Evolutionary conservation across 2,329 filamentous ascomycete genomes (phyloP).

Genomic region (Drechslerella stenobrocha): DNA sequence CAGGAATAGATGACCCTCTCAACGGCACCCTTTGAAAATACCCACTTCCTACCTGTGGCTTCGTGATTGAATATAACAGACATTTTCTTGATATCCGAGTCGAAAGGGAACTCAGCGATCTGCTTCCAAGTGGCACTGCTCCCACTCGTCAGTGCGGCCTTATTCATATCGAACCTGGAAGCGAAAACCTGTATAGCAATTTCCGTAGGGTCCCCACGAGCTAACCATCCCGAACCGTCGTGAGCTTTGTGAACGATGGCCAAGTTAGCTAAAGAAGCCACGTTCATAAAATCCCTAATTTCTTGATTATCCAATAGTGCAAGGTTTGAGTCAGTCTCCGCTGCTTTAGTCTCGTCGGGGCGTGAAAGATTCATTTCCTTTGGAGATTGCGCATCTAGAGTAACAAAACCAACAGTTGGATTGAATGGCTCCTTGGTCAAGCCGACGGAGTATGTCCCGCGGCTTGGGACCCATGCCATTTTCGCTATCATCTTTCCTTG

Average conservation of each 20-base stretch:
- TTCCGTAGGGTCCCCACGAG: conserved; percentile 90
- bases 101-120: conserved; percentile 86
- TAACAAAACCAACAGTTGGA: no score
- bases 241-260: conserved; percentile 72
- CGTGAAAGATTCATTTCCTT: no score
- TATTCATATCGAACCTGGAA: conserved; percentile 86
- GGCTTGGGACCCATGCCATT: conserved; percentile 97
- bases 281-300: conserved; percentile 79
- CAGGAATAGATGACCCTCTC: conserved; percentile 81
- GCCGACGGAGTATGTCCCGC: no score
- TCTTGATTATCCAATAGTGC: conserved; percentile 69
- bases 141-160: no score
- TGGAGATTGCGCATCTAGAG: conserved; percentile 51
- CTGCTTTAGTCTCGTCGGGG: conserved; percentile 61
- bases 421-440: no score
- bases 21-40: conserved; percentile 95
- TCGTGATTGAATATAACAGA: conserved; percentile 69
- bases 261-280: conserved; percentile 94
- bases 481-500: conserved; percentile 98
- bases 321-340: conserved; percentile 58
- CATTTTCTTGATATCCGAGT: conserved; percentile 99
- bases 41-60: conserved; percentile 71
- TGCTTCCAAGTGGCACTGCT: no score
- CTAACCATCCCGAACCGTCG: conserved; percentile 71
- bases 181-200: conserved; percentile 94